phyloP scores from a whole-genome alignment of 2,329 filamentous ascomycete genomes.

The Verticillium nubilum region DNA sequence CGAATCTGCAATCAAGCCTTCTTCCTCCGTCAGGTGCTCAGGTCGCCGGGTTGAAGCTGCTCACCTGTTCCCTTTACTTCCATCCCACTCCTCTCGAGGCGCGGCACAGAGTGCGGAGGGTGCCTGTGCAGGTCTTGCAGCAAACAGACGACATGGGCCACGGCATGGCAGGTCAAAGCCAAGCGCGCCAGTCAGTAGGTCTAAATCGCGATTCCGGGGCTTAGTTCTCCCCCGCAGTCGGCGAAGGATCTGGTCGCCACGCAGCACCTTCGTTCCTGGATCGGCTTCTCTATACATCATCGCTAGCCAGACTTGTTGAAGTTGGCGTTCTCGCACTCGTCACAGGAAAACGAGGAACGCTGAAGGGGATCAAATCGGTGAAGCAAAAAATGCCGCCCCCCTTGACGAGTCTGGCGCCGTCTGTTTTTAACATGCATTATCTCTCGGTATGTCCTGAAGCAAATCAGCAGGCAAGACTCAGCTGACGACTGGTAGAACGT shows the following conservation, averaged over 20 bases:
- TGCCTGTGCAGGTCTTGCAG: background rate
- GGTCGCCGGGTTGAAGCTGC: constrained; percentile 18
- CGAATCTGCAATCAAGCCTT: constrained; percentile 24
- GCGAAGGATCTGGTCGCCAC: too few species aligned
- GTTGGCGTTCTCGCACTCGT: constrained; percentile 19
- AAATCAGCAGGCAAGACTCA: constrained; percentile 13
- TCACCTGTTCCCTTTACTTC: constrained; percentile 6
- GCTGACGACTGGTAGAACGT: background rate
- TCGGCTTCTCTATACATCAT: background rate
- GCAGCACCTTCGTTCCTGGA: background rate
- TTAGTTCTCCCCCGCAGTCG: background rate
- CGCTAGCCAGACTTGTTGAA: background rate
- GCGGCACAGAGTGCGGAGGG: background rate
- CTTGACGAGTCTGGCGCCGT: constrained; percentile 23
- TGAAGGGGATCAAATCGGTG: constrained; percentile 11
- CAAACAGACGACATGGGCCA: background rate
- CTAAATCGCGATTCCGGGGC: background rate
- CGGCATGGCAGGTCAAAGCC: background rate
- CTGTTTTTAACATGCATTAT: constrained; percentile 29
- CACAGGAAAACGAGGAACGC: constrained; percentile 11
- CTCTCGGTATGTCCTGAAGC: constrained; percentile 25
- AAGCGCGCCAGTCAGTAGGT: background rate
- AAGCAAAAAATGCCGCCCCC: constrained; percentile 13
- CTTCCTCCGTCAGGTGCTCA: constrained; percentile 18
- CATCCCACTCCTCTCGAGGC: background rate